A percentile compares a stretch with the other conserved stretches of the same genome.
Conservation (phyloP, 192 early-diverging fungal species). For the Martensiomyces pterosporus region DNA sequence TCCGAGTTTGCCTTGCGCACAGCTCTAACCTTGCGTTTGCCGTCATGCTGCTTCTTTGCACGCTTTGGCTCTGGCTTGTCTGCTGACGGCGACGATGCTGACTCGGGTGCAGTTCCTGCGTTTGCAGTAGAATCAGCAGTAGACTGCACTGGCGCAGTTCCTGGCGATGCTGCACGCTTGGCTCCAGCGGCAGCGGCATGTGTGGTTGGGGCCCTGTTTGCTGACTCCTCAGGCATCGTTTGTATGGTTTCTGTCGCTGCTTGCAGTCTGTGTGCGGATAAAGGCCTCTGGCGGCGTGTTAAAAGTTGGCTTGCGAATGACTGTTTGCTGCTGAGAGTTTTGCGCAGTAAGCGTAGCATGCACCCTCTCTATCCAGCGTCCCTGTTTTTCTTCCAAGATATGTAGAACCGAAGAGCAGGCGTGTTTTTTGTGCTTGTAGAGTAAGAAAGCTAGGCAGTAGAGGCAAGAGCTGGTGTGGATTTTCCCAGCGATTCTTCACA, state of each 20-base stretch:
- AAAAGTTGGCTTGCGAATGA: neutral
- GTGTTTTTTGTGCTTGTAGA: no score
- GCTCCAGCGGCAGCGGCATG: neutral
- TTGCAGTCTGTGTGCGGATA: neutral
- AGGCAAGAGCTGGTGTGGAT: no score
- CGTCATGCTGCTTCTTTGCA: constrained; percentile 9
- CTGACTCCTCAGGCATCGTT: neutral
- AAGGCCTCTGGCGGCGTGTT: neutral
- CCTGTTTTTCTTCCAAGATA: no score
- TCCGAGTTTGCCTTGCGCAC: constrained; percentile 33
- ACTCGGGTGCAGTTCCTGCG: neutral
- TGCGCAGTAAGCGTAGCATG: no score
- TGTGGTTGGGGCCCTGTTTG: neutral
- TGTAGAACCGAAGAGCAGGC: no score
- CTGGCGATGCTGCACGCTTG: constrained; percentile 7
- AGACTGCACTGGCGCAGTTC: no score
- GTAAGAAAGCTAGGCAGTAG: no score
- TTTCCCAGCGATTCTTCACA: no score
- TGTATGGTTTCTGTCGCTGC: neutral
- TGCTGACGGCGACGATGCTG: neutral
- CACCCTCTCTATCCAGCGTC: no score
- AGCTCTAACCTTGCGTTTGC: constrained; percentile 7
- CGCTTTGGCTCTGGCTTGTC: constrained; percentile 25
- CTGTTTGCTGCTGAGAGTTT: no score
- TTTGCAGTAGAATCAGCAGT: no score